Percentiles rank a stretch among this genome's conserved stretches.
Evolutionary conservation across 106 monocot species (phyloP).

Genomic region (Xerophyta viscosa): DNA sequence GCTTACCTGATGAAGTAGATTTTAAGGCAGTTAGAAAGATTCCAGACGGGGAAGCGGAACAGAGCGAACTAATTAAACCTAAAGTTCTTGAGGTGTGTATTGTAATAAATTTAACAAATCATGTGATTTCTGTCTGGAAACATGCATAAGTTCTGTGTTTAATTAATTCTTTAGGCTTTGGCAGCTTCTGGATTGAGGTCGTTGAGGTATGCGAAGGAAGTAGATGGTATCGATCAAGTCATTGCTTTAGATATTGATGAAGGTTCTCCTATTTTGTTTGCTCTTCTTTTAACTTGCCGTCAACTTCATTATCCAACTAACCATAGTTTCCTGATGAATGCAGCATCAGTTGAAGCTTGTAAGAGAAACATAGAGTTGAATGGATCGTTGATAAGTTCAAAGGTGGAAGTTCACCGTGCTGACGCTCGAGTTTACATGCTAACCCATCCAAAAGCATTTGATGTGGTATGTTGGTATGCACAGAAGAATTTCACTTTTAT

Average conservation of each 20-base stretch:
- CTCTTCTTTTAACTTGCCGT: neutral
- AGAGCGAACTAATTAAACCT: slow-evolving; percentile 37
- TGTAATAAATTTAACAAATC: too few species aligned
- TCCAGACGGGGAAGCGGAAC: too few species aligned
- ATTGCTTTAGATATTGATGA: slow-evolving; percentile 83
- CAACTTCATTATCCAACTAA: too few species aligned
- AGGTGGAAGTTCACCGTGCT: slow-evolving; percentile 69
- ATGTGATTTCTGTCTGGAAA: too few species aligned
- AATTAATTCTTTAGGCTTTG: slow-evolving; percentile 46
- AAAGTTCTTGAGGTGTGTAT: slow-evolving; percentile 73
- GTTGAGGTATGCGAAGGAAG: slow-evolving; percentile 79
- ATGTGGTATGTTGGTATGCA: slow-evolving; percentile 64
- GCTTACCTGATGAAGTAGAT: slow-evolving; percentile 13
- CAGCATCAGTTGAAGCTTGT: slow-evolving; percentile 48
- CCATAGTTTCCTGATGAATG: too few species aligned
- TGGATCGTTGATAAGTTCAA: slow-evolving; percentile 43
- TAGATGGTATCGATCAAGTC: slow-evolving; percentile 67
- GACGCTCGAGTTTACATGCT: slow-evolving; percentile 92
- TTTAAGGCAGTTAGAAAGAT: slow-evolving; percentile 15
- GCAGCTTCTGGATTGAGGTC: slow-evolving; percentile 93
- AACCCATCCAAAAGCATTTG: slow-evolving; percentile 72
- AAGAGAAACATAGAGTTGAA: slow-evolving; percentile 50
- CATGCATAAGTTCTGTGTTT: too few species aligned
- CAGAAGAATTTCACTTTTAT: too few species aligned
- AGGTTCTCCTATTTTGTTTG: slow-evolving; percentile 24